A percentile compares a stretch with the other conserved stretches of the same genome.
Evolutionary conservation across 352 stramenopile species (phyloP).

Genomic region (Globisporangium cystogenes): DNA sequence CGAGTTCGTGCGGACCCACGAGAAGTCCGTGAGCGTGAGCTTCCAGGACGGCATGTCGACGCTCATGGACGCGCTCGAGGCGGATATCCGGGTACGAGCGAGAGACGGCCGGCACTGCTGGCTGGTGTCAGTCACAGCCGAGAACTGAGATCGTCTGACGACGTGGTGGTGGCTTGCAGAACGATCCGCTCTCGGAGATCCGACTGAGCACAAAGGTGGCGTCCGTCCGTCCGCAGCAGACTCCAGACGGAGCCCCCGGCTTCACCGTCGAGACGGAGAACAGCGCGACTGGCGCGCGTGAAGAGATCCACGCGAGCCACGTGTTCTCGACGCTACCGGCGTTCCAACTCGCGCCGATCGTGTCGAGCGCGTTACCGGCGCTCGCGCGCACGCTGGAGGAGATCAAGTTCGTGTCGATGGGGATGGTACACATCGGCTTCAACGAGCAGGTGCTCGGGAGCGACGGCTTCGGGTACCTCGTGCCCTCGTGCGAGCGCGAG

Average conservation of each 20-base stretch:
- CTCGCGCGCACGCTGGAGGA: slow-evolving; percentile 44
- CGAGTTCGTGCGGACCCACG: slow-evolving; percentile 58
- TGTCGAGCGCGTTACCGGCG: slow-evolving; percentile 35
- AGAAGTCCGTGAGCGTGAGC: slow-evolving; percentile 80
- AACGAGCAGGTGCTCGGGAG: slow-evolving; percentile 44
- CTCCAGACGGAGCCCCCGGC: slow-evolving; percentile 1
- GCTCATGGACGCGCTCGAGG: slow-evolving; percentile 48
- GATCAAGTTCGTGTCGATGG: slow-evolving; percentile 81
- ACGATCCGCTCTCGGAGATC: slow-evolving; percentile 38
- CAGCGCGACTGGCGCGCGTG: slow-evolving; percentile 14
- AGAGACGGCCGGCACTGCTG: not conserved
- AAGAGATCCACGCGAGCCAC: slow-evolving; percentile 44
- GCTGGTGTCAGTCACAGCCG: not conserved
- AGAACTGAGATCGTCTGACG: not conserved
- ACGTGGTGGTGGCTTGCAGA: not conserved
- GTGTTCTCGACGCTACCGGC: slow-evolving; percentile 79
- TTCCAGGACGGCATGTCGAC: slow-evolving; percentile 77
- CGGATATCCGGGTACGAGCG: slow-evolving; percentile 34
- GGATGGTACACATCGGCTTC: slow-evolving; percentile 78
- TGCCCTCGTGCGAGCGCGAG: slow-evolving; percentile 67
- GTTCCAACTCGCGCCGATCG: slow-evolving; percentile 38
- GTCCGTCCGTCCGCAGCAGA: slow-evolving; percentile 10
- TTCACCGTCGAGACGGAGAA: slow-evolving; percentile 46
- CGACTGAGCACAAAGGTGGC: slow-evolving; percentile 30
- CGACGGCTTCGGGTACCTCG: slow-evolving; percentile 84